phyloP scores from a whole-genome alignment of 2,329 filamentous ascomycete genomes.

The Lithohypha guttulata region DNA sequence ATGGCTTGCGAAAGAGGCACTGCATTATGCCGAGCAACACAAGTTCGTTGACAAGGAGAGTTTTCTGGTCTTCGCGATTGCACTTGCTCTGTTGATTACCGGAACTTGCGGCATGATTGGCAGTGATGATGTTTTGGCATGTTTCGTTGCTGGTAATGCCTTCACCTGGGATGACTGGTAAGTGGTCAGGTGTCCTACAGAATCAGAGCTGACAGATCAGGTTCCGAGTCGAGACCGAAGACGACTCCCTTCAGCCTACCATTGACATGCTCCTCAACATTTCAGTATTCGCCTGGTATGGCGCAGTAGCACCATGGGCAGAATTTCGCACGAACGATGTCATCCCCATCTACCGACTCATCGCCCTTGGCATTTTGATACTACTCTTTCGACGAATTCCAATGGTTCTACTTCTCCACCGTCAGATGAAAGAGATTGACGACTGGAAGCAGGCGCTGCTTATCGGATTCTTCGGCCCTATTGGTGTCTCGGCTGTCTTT shows the following conservation, averaged over 20 bases:
- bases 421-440: slow-evolving; percentile 68
- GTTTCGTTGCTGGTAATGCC: slow-evolving; percentile 81
- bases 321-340: slow-evolving; percentile 57
- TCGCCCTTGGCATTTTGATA: slow-evolving; percentile 63
- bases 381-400: slow-evolving; percentile 68
- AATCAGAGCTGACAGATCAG: slow-evolving; percentile 53
- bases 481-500: slow-evolving; percentile 82
- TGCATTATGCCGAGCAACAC: slow-evolving; percentile 73
- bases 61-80: slow-evolving; percentile 77
- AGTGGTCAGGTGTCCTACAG: slow-evolving; percentile 29
- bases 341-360: slow-evolving; percentile 61
- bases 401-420: slow-evolving; percentile 62
- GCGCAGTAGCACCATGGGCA: slow-evolving; percentile 72
- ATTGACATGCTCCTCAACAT: slow-evolving; percentile 92
- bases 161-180: slow-evolving; percentile 67
- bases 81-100: slow-evolving; percentile 73
- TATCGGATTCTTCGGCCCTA: slow-evolving; percentile 86
- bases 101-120: slow-evolving; percentile 81
- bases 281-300: slow-evolving; percentile 81
- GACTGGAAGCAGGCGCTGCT: slow-evolving; percentile 65
- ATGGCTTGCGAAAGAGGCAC: slow-evolving; percentile 67
- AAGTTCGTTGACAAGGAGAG: slow-evolving; percentile 78
- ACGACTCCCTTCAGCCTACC: slow-evolving; percentile 87
- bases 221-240: slow-evolving; percentile 77
- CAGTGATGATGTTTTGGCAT: slow-evolving; percentile 80